A percentile compares a stretch with the other conserved stretches of the same genome.
Evolutionary conservation across 2,329 filamentous ascomycete species (phyloP).

Genomic region (Claviceps fusiformis): DNA sequence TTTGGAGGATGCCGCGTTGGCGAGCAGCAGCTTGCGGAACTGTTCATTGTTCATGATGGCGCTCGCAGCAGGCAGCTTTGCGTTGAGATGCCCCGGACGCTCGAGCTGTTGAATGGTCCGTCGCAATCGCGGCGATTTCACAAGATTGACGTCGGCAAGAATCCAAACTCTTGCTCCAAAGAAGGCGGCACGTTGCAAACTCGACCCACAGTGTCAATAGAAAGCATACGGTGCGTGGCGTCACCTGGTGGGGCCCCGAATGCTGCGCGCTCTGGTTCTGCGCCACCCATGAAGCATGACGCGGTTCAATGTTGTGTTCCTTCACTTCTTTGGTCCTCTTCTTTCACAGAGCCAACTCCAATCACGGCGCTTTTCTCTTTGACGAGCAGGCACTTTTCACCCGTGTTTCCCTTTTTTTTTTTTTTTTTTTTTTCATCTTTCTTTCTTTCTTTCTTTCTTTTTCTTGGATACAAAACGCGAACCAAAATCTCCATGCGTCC

Average conservation of each 20-base stretch:
- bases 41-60: slow-evolving; percentile 81
- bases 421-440: neutral
- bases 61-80: neutral
- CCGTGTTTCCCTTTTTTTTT: neutral
- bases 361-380: neutral
- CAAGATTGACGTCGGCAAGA: too few species aligned
- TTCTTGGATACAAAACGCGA: neutral
- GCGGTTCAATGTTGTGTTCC: neutral
- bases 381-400: neutral
- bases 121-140: neutral
- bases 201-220: neutral
- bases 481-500: neutral
- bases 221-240: neutral
- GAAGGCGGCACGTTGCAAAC: neutral
- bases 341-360: neutral
- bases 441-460: neutral
- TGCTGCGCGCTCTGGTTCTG: neutral
- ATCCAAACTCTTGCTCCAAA: neutral
- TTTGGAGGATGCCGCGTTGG: slow-evolving; percentile 26
- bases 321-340: too few species aligned
- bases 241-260: neutral
- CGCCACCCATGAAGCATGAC: neutral
- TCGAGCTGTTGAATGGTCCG: neutral
- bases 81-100: neutral
- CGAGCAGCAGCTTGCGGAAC: slow-evolving; percentile 66